Conservation (phyloP, 495 filamentous ascomycete genomes). For the Xylaria telfairii region DNA sequence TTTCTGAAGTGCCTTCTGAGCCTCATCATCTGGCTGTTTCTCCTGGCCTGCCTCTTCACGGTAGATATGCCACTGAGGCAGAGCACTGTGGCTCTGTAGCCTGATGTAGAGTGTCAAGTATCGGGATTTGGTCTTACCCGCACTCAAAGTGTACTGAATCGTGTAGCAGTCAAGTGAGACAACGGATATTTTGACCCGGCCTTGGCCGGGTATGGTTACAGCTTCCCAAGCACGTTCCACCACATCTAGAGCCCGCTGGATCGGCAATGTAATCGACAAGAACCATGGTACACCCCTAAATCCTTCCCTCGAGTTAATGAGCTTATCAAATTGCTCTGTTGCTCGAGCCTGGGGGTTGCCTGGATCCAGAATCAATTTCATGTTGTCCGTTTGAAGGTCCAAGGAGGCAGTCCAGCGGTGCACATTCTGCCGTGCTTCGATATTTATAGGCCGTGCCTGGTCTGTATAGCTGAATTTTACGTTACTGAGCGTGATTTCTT, state of each 20-base stretch:
- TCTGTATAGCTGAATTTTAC: slow-evolving; percentile 68
- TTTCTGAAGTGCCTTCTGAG: slow-evolving; percentile 45
- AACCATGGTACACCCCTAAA: slow-evolving; percentile 45
- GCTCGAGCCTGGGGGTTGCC: slow-evolving; percentile 81
- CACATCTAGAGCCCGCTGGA: slow-evolving; percentile 68
- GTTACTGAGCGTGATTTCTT: slow-evolving; percentile 63
- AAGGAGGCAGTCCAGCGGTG: slow-evolving; percentile 47
- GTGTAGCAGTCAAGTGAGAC: slow-evolving; percentile 55
- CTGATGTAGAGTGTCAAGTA: slow-evolving; percentile 48
- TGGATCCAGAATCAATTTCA: slow-evolving; percentile 62
- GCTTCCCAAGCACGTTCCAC: slow-evolving; percentile 55
- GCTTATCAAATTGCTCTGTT: slow-evolving; percentile 63
- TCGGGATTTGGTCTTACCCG: slow-evolving; percentile 28
- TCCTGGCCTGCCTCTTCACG: slow-evolving; percentile 34
- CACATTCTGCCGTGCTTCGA: slow-evolving; percentile 26
- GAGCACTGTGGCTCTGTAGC: slow-evolving; percentile 39
- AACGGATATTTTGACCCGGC: slow-evolving; percentile 48
- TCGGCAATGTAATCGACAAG: slow-evolving; percentile 65
- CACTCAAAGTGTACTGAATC: slow-evolving; percentile 51
- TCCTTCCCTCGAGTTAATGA: slow-evolving; percentile 60
- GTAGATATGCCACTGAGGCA: slow-evolving; percentile 50
- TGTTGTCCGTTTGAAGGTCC: slow-evolving; percentile 40
- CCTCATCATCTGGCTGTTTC: slow-evolving; percentile 45
- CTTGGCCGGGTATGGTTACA: slow-evolving; percentile 40
- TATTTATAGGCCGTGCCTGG: slow-evolving; percentile 24